phyloP scores from a whole-genome alignment of 441 rosid genomes.

The Aquilaria agallochum region DNA sequence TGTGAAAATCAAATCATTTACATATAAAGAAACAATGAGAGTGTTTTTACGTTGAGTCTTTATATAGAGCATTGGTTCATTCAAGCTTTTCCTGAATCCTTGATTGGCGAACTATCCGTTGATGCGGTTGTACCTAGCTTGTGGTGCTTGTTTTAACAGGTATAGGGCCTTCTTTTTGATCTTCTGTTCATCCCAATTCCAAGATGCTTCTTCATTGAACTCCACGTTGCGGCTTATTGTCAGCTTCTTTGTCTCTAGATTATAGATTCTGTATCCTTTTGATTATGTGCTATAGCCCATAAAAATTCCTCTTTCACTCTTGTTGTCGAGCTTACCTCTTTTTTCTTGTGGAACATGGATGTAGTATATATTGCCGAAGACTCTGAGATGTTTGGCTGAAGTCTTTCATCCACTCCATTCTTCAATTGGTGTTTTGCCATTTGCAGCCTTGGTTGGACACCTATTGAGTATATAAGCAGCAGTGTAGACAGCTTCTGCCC shows the following conservation, averaged over 20 bases:
- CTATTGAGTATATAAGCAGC: too few relatives aligned
- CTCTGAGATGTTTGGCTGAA: too few relatives aligned
- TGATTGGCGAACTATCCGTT: neutral
- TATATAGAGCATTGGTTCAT: neutral
- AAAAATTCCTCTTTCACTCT: neutral
- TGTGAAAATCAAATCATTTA: neutral
- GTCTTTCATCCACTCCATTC: too few relatives aligned
- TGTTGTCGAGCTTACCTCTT: too few relatives aligned
- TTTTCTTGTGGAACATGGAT: too few relatives aligned
- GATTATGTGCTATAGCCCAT: neutral
- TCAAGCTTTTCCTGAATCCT: neutral
- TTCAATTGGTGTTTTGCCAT: too few relatives aligned
- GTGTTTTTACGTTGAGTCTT: neutral
- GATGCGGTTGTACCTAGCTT: neutral
- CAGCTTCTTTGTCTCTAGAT: slow-evolving; percentile 2
- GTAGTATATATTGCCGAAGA: too few relatives aligned
- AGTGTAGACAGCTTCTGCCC: too few relatives aligned
- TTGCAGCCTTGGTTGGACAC: too few relatives aligned
- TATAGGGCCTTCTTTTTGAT: neutral
- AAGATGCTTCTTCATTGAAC: neutral
- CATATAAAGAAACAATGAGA: neutral
- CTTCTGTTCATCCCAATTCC: slow-evolving; percentile 1
- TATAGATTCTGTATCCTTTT: slow-evolving; percentile 8
- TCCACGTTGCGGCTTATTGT: slow-evolving; percentile 5
- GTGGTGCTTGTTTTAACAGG: slow-evolving; percentile 1